Percentiles rank a stretch among this genome's conserved stretches.
Evolutionary conservation across 495 filamentous ascomycete genomes (phyloP).

Genomic region (Stereocaulon alpinum): DNA sequence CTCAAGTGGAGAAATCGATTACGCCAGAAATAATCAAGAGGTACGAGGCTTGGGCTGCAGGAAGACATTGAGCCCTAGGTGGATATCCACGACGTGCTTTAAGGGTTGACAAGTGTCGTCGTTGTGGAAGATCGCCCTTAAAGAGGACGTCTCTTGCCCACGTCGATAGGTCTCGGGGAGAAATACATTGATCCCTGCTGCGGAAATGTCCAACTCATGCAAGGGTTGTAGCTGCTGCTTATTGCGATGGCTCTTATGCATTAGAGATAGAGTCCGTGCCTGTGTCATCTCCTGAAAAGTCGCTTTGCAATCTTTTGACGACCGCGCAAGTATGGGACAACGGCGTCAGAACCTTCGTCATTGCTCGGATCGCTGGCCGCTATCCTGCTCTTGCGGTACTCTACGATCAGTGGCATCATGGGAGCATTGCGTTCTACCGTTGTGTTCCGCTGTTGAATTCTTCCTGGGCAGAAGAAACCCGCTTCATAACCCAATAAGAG

Average conservation of each 20-base stretch:
- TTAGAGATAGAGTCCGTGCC: neutral
- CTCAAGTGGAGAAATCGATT: slow-evolving; percentile 55
- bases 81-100: too few species aligned
- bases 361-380: neutral
- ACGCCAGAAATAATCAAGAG: slow-evolving; percentile 51
- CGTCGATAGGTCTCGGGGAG: neutral
- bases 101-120: neutral
- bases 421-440: neutral
- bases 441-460: neutral
- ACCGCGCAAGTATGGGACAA: neutral
- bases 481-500: neutral
- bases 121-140: neutral
- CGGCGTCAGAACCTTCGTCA: neutral
- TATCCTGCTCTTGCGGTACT: neutral
- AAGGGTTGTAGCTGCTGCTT: neutral
- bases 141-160: neutral
- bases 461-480: neutral
- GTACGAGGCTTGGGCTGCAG: slow-evolving; percentile 46
- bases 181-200: neutral
- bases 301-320: too few species aligned
- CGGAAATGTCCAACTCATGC: neutral
- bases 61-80: neutral
- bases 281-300: neutral
- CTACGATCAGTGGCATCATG: neutral
- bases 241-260: neutral